A percentile compares a stretch with the other conserved stretches of the same genome.
Evolutionary conservation across 257 asterid species (phyloP).

Genomic region (Mentha longifolia): DNA sequence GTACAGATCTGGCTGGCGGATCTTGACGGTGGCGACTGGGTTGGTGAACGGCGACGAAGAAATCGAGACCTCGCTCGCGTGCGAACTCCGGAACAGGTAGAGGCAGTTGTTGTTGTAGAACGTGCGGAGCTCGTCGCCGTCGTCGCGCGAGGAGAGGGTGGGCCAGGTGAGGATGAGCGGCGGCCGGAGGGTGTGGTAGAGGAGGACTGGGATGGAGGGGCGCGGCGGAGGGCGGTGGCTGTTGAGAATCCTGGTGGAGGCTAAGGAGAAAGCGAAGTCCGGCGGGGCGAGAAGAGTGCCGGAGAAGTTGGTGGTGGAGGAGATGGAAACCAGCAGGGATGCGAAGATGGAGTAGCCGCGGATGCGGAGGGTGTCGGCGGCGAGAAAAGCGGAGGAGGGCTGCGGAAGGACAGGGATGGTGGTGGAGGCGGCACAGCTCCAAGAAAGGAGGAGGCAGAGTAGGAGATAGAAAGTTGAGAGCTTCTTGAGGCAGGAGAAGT

Average conservation of each 20-base stretch:
- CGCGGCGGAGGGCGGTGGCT: conserved; percentile 55
- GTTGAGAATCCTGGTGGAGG: conserved; percentile 49
- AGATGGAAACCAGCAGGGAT: conserved; percentile 47
- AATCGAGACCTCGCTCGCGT: conserved; percentile 44
- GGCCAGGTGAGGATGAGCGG: conserved; percentile 56
- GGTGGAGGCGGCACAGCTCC: conserved; percentile 44
- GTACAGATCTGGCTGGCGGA: conserved; percentile 72
- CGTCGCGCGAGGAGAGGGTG: conserved; percentile 41
- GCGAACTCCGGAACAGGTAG: conserved; percentile 40
- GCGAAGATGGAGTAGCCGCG: conserved; percentile 73
- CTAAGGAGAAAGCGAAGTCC: conserved; percentile 62
- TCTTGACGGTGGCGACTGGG: conserved; percentile 42
- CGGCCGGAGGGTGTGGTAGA: conserved; percentile 61
- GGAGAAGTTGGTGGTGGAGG: conserved; percentile 56
- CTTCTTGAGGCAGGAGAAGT: conserved; percentile 28
- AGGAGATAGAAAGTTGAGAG: conserved; percentile 45
- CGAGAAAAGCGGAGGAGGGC: conserved; percentile 53
- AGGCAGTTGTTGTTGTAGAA: conserved; percentile 60
- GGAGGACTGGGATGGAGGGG: conserved; percentile 62
- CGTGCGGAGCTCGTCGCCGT: conserved; percentile 55
- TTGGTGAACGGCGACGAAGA: conserved; percentile 58
- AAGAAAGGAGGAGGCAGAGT: conserved; percentile 40
- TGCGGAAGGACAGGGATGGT: conserved; percentile 22
- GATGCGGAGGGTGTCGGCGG: conserved; percentile 57
- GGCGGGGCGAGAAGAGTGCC: conserved; percentile 73